These are phyloP conservation scores for Trichosanthes cucumerina DNA, from an alignment of 306 rosid genomes.

Conservation along the genomic window DNA sequence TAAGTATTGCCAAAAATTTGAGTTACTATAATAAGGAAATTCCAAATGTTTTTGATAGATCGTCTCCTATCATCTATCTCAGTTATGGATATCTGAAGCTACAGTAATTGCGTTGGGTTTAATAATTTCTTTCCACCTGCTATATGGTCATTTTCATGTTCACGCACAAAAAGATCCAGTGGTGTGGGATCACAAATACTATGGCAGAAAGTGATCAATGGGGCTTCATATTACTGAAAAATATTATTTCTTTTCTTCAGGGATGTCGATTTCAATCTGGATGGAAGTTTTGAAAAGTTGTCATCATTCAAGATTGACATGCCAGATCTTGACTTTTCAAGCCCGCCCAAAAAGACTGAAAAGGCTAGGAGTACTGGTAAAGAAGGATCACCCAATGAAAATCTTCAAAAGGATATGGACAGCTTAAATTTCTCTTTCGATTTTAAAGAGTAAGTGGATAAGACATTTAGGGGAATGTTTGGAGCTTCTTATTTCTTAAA, in stretches of 20 bases:
- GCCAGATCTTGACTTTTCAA: slow-evolving; percentile 74
- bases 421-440: slow-evolving; percentile 60
- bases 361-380: slow-evolving; percentile 36
- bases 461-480: slow-evolving; percentile 7
- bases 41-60: not conserved
- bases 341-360: slow-evolving; percentile 36
- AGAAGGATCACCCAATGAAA: slow-evolving; percentile 46
- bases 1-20: slow-evolving; percentile 24
- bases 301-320: slow-evolving; percentile 81
- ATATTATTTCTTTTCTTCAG: slow-evolving; percentile 26
- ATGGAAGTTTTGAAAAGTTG: slow-evolving; percentile 58
- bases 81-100: not conserved
- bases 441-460: slow-evolving; percentile 62
- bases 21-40: not conserved
- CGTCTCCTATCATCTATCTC: not conserved
- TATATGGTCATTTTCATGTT: not conserved
- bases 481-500: slow-evolving; percentile 12
- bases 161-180: not conserved
- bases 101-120: not conserved
- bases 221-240: slow-evolving; percentile 10
- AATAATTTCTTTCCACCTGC: not conserved
- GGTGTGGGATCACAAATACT: not conserved
- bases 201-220: not conserved
- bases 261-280: slow-evolving; percentile 82
- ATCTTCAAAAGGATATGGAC: slow-evolving; percentile 31